Base-by-base conservation (phyloP, 2,329 filamentous ascomycete genomes). In the Fusarium sp. region DNA sequence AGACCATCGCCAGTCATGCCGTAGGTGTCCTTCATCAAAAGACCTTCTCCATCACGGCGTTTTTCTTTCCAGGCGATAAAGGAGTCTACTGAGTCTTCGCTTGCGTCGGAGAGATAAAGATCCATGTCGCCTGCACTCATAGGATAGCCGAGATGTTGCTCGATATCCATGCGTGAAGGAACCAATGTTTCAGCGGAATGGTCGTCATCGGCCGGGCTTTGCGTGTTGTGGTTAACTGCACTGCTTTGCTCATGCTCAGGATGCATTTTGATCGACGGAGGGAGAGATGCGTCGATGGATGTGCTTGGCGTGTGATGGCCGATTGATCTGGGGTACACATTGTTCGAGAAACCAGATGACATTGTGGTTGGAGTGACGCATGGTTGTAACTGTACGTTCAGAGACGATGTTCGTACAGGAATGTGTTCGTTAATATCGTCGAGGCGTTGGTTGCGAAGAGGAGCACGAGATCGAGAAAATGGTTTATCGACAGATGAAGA, bases 221-320 rank as follows among this genome's bases (percentile, higher is more conserved):
- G 63, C 23, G 23, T 54, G 13, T 43, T 63, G 9, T 61, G 59
- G 4, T 50, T 33, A 1, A 28, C 53, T 18, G 52, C 48, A 24
- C 33, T 47, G 3, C 41, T 63, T 6, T 54, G 49, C 8, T 75
- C 59, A 15, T 52, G 62, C n/a, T 66, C 65, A 11, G 66, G 59
- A 4, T 38, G 47, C 3, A 82, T 73, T 28, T 74, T 75, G 4
- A 75, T 69, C 6, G 70, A 71, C 2, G 65, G 56, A 0, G 64
- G 63, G 3, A 72, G 24, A 23, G 72, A 70, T 6, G 59, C 61
- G 58, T 85, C 83, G 31, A 86, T 73, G 0, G 84, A 85, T 1
- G 84, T 85, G 37, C 79, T 81, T 5, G 82, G 79, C 0, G 84
- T 85, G 46, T 84, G 83, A 8, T 79, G 79, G 0, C 83, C 84